Percentiles rank a stretch among this genome's conserved stretches.
Conservation (phyloP, 2,329 filamentous ascomycete species). For the Alternaria gansuensis region DNA sequence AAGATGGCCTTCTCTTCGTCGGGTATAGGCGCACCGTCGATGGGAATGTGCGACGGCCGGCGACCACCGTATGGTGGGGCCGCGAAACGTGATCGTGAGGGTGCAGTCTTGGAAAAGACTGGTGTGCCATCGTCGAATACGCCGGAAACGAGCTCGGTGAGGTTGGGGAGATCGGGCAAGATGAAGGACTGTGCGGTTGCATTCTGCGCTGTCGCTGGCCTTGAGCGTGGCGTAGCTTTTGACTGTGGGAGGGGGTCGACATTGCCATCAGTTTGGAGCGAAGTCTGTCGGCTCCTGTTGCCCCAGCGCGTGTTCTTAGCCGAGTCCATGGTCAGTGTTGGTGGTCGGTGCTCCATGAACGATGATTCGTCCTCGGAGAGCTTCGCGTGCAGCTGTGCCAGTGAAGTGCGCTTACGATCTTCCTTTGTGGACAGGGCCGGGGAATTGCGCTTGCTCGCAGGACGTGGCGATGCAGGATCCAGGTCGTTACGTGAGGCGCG, state of each 20-base stretch:
- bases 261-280: conserved; percentile 47
- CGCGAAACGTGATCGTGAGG: conserved; percentile 64
- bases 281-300: conserved; percentile 54
- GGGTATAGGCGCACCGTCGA: conserved; percentile 66
- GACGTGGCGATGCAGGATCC: conserved; percentile 51
- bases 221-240: conserved; percentile 39
- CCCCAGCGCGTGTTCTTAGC: conserved; percentile 66
- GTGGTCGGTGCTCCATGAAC: conserved; percentile 61
- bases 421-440: conserved; percentile 44
- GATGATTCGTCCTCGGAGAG: conserved; percentile 64
- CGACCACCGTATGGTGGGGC: conserved; percentile 52
- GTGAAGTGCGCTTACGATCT: conserved; percentile 57
- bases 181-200: conserved; percentile 68
- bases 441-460: conserved; percentile 50
- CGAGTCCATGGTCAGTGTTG: conserved; percentile 52
- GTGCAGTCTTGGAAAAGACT: conserved; percentile 62
- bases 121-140: conserved; percentile 67
- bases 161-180: conserved; percentile 67
- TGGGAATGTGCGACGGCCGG: conserved; percentile 54
- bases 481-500: conserved; percentile 56
- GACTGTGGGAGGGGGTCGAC: conserved; percentile 35
- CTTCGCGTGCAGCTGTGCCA: conserved; percentile 66
- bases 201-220: conserved; percentile 57
- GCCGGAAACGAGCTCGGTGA: conserved; percentile 69
- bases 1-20: conserved; percentile 71